Base-by-base conservation (phyloP, 768 basidiomycete genomes). In the Leucocoprinus sp. region DNA sequence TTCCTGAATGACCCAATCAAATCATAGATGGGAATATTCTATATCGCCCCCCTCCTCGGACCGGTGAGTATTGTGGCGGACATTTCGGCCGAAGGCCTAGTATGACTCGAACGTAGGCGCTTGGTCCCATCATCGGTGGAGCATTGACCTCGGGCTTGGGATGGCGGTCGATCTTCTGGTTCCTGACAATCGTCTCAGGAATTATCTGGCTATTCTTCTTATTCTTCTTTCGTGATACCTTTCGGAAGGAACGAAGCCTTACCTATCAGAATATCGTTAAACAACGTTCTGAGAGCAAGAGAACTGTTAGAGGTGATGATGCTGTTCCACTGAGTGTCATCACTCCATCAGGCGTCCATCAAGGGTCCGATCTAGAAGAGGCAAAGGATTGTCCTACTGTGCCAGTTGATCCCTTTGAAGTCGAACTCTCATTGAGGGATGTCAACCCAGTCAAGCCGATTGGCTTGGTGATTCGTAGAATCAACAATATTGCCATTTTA, bases 101-200 rank as follows among this genome's bases (percentile, higher is more conserved):
- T 19, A 17, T 42, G 18, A 27, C 18, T 19, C 12, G 33, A 35
- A 14, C 29, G 17, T 24, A 70, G 72, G 57, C 74, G n/a, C 53
- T 86, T 3, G 85, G 84, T 0, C 83, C 85, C 4, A 71, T 89
- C 15, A 53, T 88, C 36, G 87, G 87, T 2, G 86, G 87, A 0
- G 70, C 63, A 3, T 62, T 89, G 2, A 80, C 85, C 0, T 69
- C 79, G 43, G 72, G 67, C 0, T 81, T 82, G 60, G 72, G 68
- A 42, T 95, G 93, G 92, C 74, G 86, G 28, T 77, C 82, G 6
- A 76, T 79, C 0, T 90, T 93, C 59, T 93, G 86, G 75, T 89
- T 93, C 59, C 72, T 92, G 18, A 67, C 75, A 1, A 79, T 80
- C 24, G 70, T 82, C 44, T 75, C 75, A 7, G 78, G 77, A 1